Base-by-base conservation (phyloP, 2,329 filamentous ascomycete genomes). In the Phyllosticta citrichinensis region DNA sequence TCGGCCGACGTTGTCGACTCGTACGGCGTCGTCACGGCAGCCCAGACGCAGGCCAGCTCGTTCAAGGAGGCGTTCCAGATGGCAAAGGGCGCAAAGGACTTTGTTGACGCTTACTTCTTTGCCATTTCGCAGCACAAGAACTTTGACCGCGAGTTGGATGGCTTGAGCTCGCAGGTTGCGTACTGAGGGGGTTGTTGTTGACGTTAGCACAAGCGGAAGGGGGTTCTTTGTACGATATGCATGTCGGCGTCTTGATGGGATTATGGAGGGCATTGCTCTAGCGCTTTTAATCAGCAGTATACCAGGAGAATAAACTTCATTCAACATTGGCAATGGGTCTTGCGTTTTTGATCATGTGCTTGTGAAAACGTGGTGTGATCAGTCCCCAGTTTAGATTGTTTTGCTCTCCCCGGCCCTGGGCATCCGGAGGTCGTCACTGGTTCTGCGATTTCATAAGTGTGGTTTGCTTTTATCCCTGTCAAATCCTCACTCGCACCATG, bases 1-100 rank as follows among this genome's bases (percentile, higher is more conserved):
- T 81, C 80, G 0, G 72, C 70, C 1, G 75, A 80, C 19, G 81
- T 85, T 0, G 76, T 83, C 0, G 85, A 90, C 66, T 87, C 82
- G 64, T 94, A 91, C 66, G 89, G 89, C 56, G 88, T 95, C 1
- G 85, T 93, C 0, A 93, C 89, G 0, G 78, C 87, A 12, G 77
- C 74, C 17, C 73, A 78, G 60, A 67, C 77, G 3, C 73, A 79
- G 24, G 79, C 85, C 0, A 79, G 83, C 20, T 82, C 79, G 63
- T 77, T 90, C 65, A 83, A 78, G 65, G 84, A 89, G 67, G 79
- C 79, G 0, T 69, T 88, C 2, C 75, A 81, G 62, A 85, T 91
- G 64, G 80, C 80, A 0, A 89, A 87, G 76, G 85, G 83, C 12
- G 84, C 84, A 0, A 84, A 79, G 66, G 82, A 84, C 56, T 93